Conservation (phyloP, 352 stramenopile genomes). For the Sclerospora graminicola region DNA sequence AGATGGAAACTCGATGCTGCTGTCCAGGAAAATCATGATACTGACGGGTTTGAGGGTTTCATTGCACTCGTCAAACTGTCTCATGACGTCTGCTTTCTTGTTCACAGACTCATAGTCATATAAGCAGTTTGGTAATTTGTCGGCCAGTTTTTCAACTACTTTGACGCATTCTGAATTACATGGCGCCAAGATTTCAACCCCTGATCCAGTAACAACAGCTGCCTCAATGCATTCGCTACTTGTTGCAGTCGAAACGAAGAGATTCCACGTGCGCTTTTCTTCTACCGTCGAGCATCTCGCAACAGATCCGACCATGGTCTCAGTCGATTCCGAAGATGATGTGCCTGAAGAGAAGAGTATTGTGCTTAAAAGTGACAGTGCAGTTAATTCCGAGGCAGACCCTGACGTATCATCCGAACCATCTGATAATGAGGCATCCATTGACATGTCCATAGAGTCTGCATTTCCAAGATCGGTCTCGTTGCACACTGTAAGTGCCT, state of each 20-base stretch:
- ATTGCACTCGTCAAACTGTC: slow-evolving; percentile 6
- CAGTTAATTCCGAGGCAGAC: too few species aligned
- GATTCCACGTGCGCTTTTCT: slow-evolving; percentile 7
- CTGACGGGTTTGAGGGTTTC: background rate
- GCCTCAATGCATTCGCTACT: slow-evolving; percentile 15
- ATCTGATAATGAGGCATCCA: background rate
- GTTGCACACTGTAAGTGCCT: slow-evolving; percentile 12
- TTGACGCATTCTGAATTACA: slow-evolving; percentile 20
- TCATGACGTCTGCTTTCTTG: slow-evolving; percentile 22
- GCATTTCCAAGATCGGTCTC: background rate
- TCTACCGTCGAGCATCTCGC: slow-evolving; percentile 10
- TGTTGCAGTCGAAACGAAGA: slow-evolving; percentile 10
- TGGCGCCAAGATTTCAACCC: slow-evolving; percentile 16
- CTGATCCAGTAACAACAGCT: slow-evolving; percentile 7
- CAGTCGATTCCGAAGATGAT: background rate
- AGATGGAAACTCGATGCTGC: background rate
- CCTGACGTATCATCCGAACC: too few species aligned
- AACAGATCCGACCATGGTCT: background rate
- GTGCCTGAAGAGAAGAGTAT: background rate
- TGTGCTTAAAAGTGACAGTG: too few species aligned
- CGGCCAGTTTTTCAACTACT: slow-evolving; percentile 7
- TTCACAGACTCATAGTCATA: slow-evolving; percentile 23
- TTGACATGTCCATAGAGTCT: background rate
- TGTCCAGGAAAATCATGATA: background rate
- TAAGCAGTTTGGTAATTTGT: slow-evolving; percentile 21